Evolutionary conservation across 768 basidiomycete genomes (phyloP).

Genomic region (Paxillus involutus): DNA sequence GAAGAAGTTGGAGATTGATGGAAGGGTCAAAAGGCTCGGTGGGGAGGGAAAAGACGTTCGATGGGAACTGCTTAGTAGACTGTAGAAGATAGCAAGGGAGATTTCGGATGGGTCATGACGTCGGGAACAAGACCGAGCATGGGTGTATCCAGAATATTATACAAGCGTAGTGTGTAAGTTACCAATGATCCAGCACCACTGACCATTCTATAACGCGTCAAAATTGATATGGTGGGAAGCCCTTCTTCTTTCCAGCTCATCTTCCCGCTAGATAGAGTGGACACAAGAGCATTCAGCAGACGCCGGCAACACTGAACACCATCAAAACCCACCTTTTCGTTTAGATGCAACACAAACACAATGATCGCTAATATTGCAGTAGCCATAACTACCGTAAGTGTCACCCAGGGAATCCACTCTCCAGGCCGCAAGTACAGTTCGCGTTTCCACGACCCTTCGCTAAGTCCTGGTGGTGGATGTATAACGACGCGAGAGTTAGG

Average conservation of each 20-base stretch:
- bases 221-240: slow-evolving; percentile 98
- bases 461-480: slow-evolving; percentile 62
- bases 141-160: slow-evolving; percentile 5
- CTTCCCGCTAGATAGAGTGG: slow-evolving; percentile 65
- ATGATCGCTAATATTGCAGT: slow-evolving; percentile 75
- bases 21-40: slow-evolving; percentile 46
- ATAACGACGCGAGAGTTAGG: slow-evolving; percentile 98
- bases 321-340: slow-evolving; percentile 74
- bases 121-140: not conserved
- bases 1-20: slow-evolving; percentile 68
- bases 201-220: slow-evolving; percentile 67
- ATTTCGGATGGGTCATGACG: no score
- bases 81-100: slow-evolving; percentile 1
- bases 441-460: slow-evolving; percentile 68
- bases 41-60: slow-evolving; percentile 51
- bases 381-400: slow-evolving; percentile 76
- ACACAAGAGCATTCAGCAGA: slow-evolving; percentile 3
- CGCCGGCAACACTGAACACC: not conserved
- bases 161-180: slow-evolving; percentile 18
- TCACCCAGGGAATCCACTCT: slow-evolving; percentile 98
- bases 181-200: slow-evolving; percentile 1
- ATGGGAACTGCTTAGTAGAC: slow-evolving; percentile 40
- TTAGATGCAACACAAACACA: slow-evolving; percentile 84
- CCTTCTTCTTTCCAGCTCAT: slow-evolving; percentile 85
- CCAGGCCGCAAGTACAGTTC: slow-evolving; percentile 92